phyloP scores from a whole-genome alignment of 768 basidiomycete species.

The Mycena floridula region DNA sequence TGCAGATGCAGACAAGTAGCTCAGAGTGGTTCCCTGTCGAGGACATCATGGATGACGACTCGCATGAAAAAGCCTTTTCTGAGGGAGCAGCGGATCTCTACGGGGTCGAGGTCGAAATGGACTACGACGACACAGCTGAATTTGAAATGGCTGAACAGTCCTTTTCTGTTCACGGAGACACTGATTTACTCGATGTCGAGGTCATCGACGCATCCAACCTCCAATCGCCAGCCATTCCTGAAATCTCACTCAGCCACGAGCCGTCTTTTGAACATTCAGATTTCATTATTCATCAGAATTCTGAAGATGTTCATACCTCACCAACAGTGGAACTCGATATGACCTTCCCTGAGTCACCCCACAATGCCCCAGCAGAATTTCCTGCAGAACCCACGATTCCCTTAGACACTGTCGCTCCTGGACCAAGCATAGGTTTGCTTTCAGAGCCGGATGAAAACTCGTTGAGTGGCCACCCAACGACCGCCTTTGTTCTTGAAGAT shows the following conservation, averaged over 20 bases:
- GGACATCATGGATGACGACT: constrained; percentile 57
- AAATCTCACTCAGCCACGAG: constrained; percentile 7
- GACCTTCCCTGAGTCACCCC: background rate
- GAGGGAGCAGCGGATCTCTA: constrained; percentile 26
- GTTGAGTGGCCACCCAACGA: background rate
- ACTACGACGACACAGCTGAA: constrained; percentile 20
- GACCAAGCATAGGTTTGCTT: background rate
- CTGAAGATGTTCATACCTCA: background rate
- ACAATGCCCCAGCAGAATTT: background rate
- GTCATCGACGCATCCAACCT: constrained; percentile 32
- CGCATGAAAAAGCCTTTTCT: constrained; percentile 16
- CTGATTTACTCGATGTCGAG: constrained; percentile 32
- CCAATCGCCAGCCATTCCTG: constrained; percentile 15
- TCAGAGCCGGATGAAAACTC: background rate
- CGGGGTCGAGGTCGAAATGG: constrained; percentile 65
- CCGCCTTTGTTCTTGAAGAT: background rate
- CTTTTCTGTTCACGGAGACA: constrained; percentile 14
- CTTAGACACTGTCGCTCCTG: too few relatives aligned
- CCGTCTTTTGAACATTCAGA: background rate
- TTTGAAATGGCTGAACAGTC: constrained; percentile 24
- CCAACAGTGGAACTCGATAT: background rate
- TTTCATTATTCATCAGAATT: background rate
- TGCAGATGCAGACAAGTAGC: constrained; percentile 49
- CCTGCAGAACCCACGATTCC: background rate
- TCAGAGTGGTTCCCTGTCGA: constrained; percentile 49